A percentile compares a stretch with the other conserved stretches of the same genome.
Evolutionary conservation across 2,329 filamentous ascomycete genomes (phyloP).

Genomic region (Diaporthe batatas): DNA sequence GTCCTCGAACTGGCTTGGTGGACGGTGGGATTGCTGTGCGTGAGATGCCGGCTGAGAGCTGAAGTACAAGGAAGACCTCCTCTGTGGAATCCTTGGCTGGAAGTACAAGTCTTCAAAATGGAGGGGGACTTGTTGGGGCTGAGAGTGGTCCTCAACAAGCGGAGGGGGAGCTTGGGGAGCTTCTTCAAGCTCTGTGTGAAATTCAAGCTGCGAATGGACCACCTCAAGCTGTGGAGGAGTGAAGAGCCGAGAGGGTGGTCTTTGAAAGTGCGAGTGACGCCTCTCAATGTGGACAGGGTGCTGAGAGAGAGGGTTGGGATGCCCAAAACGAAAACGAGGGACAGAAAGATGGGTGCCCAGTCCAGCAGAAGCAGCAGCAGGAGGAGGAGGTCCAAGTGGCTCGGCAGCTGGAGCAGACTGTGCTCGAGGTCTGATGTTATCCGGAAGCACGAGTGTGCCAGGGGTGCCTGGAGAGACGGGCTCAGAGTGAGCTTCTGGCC

Average conservation of each 20-base stretch:
- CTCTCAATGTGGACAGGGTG: slow-evolving; percentile 34
- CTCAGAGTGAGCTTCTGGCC: neutral
- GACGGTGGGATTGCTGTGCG: neutral
- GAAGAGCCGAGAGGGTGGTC: neutral
- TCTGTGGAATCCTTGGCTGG: slow-evolving; percentile 25
- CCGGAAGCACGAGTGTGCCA: too few relatives aligned
- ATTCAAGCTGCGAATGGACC: neutral
- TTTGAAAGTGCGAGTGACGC: neutral
- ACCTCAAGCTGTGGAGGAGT: neutral
- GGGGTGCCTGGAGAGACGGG: neutral
- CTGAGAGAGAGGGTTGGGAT: slow-evolving; percentile 39
- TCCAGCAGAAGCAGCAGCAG: neutral
- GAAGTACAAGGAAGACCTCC: slow-evolving; percentile 36
- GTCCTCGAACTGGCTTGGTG: neutral
- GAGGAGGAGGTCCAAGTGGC: neutral
- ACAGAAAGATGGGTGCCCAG: neutral
- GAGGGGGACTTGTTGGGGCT: neutral
- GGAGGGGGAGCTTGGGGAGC: too few relatives aligned
- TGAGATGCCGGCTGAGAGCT: slow-evolving; percentile 5
- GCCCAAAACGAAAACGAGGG: neutral
- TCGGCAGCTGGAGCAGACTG: slow-evolving; percentile 18
- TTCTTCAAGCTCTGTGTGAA: neutral
- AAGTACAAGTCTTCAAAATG: neutral
- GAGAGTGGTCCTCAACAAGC: neutral
- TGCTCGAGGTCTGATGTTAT: slow-evolving; percentile 26